Conservation (phyloP, 192 early-diverging fungal species). For the Helicostylum pulchrum region DNA sequence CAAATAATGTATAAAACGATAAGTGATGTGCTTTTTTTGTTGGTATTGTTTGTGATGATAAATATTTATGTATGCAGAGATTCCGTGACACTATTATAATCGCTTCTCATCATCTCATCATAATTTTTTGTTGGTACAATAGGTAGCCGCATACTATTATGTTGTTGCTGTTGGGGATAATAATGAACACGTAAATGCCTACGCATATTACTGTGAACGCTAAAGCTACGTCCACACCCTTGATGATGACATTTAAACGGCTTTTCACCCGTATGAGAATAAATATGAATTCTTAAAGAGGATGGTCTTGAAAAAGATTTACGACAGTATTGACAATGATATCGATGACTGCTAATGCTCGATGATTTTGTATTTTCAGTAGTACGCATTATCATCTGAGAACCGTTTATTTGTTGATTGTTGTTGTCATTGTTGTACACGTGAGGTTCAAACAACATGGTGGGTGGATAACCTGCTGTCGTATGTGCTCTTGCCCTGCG, state of each 20-base stretch:
- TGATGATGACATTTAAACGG: conserved; percentile 16
- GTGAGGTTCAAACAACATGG: conserved; percentile 3
- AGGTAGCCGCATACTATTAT: conserved; percentile 9
- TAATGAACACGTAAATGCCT: conserved; percentile 25
- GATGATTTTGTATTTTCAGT: conserved; percentile 20
- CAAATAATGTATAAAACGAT: no score
- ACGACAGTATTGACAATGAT: conserved; percentile 54
- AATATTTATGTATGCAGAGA: no score
- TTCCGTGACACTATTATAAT: no score
- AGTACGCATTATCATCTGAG: conserved; percentile 1
- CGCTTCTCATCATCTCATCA: no score
- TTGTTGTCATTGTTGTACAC: not conserved
- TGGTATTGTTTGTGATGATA: no score
- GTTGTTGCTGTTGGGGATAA: conserved; percentile 6
- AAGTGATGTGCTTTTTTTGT: no score
- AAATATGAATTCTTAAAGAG: conserved; percentile 51
- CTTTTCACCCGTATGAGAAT: conserved; percentile 44
- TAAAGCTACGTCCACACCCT: not conserved
- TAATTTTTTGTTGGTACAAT: not conserved
- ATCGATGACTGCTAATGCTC: conserved; percentile 23
- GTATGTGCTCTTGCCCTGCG: conserved; percentile 15
- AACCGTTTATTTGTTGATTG: not conserved
- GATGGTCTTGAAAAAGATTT: conserved; percentile 68
- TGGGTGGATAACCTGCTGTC: conserved; percentile 20
- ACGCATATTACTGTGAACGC: conserved; percentile 57